Evolutionary conservation across 495 filamentous ascomycete species (phyloP).

Genomic region (Talaromyces wortmannii): DNA sequence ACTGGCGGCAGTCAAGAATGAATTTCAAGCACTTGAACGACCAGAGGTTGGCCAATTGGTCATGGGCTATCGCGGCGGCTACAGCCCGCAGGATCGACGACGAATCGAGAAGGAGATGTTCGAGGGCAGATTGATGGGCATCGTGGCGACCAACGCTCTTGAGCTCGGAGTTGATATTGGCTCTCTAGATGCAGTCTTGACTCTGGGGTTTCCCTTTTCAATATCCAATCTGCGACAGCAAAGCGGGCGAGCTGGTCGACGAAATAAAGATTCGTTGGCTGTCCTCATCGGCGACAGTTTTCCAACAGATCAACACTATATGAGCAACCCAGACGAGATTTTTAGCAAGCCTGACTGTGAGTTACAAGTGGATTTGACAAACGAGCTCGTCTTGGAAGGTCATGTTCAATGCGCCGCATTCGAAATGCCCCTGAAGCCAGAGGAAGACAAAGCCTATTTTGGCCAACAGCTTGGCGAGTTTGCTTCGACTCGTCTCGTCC

Average conservation of each 20-base stretch:
- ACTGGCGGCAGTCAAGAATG: constrained; percentile 69
- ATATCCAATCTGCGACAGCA: constrained; percentile 94
- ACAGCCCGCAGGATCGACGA: constrained; percentile 88
- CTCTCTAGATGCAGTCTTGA: constrained; percentile 88
- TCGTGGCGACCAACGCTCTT: constrained; percentile 88
- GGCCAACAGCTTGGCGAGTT: constrained; percentile 64
- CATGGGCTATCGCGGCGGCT: constrained; percentile 95
- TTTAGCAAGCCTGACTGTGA: constrained; percentile 88
- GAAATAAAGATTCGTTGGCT: constrained; percentile 91
- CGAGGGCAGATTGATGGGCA: constrained; percentile 85
- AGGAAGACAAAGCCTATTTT: constrained; percentile 75
- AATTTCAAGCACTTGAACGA: constrained; percentile 65
- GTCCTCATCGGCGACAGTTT: constrained; percentile 89
- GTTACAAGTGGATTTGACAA: constrained; percentile 82
- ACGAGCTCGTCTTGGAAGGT: constrained; percentile 85
- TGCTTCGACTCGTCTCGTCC: constrained; percentile 67
- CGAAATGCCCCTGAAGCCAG: constrained; percentile 82
- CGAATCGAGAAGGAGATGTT: constrained; percentile 96
- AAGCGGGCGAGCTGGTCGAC: constrained; percentile 83
- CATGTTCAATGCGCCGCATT: constrained; percentile 94
- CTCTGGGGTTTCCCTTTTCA: constrained; percentile 89
- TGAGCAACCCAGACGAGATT: constrained; percentile 95
- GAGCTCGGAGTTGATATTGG: constrained; percentile 96
- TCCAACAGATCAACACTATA: constrained; percentile 91
- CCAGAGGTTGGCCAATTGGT: constrained; percentile 69